Base-by-base conservation (phyloP, 768 basidiomycete species). In the Epithele typhae region DNA sequence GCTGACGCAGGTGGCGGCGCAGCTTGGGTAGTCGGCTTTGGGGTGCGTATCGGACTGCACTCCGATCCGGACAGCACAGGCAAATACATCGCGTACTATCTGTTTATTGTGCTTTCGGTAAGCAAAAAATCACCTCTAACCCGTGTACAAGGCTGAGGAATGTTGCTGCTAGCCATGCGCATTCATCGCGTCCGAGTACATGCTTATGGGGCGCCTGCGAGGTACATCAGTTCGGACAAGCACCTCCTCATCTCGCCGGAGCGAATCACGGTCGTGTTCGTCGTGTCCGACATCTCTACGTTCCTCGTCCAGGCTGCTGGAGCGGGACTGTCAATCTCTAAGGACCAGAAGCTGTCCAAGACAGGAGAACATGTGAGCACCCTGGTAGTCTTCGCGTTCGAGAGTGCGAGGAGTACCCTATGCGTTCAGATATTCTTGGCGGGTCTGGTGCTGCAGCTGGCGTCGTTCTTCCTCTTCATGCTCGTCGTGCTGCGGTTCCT, bases 181-280 rank as follows among this genome's bases (percentile, higher is more conserved):
- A 22, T 87, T 87, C 65, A 81, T 84, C 51, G 81, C 81, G 4
- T 74, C 79, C 12, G 74, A 81, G 56, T 87, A 88, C 55, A 65
- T 85, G 45, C 70, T 86, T 17, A 72, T 87, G 1, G 82, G 83
- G 9, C 76, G 75, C 11, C 61, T 89, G 78, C 82, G 5, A 67
- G 61, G 19, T 68, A 75, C 51, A 63, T 87, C 5, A 55, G 67
- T 9, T 71, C 70, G 27, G 68, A 73, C 46, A 50, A 71, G 38
- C 72, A 78, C 54, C 65, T 86, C 19, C 56, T 78, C 22, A 60
- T 87, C 18, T 64, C 67, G 0, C 67, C 76, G 5, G 66, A 64
- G 17, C 66, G 66, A 17, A 74, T 87, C 50, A 81, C 81, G 7
- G 49, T 71, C 24, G 59, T 78, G 10, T 88, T 86, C 59, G 69